A percentile compares a stretch with the other conserved stretches of the same genome.
These are phyloP conservation scores for Pseudocercospora vitis DNA, from an alignment of 2,329 filamentous ascomycete species.

Conservation along the genomic window DNA sequence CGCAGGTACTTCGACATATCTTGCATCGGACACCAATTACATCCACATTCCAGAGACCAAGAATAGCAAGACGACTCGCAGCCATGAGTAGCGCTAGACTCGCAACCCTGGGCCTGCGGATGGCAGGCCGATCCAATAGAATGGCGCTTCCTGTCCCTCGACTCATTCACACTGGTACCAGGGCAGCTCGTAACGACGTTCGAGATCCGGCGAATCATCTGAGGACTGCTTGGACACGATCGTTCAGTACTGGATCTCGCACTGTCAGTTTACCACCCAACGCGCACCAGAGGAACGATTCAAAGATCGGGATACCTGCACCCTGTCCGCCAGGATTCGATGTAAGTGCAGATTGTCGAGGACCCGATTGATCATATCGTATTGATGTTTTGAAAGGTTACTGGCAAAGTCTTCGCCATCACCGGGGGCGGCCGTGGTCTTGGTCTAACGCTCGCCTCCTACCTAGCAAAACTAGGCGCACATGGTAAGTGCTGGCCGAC, in stretches of 20 bases:
- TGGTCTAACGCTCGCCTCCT: slow-evolving; percentile 45
- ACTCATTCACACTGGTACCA: not conserved
- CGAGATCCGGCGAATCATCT: not conserved
- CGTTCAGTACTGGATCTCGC: not conserved
- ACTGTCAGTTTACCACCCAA: not conserved
- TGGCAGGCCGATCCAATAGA: not conserved
- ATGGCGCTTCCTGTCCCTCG: no score
- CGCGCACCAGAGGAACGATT: not conserved
- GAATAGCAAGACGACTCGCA: not conserved
- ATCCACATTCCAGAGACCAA: not conserved
- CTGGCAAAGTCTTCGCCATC: slow-evolving; percentile 26
- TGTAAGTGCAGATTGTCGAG: not conserved
- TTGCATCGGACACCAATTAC: not conserved
- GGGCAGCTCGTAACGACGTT: not conserved
- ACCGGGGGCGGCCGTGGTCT: slow-evolving; percentile 33
- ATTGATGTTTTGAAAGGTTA: slow-evolving; percentile 18
- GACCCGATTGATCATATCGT: not conserved
- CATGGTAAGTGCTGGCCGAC: slow-evolving; percentile 44
- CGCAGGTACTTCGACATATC: slow-evolving; percentile 4
- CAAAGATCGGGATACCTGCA: no score
- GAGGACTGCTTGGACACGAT: not conserved
- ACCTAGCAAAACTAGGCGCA: slow-evolving; percentile 50
- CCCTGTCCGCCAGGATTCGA: not conserved
- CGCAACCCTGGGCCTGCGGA: not conserved
- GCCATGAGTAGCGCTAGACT: slow-evolving; percentile 2